Base-by-base conservation (phyloP, 805 yeast species). In the Candida germanica region DNA sequence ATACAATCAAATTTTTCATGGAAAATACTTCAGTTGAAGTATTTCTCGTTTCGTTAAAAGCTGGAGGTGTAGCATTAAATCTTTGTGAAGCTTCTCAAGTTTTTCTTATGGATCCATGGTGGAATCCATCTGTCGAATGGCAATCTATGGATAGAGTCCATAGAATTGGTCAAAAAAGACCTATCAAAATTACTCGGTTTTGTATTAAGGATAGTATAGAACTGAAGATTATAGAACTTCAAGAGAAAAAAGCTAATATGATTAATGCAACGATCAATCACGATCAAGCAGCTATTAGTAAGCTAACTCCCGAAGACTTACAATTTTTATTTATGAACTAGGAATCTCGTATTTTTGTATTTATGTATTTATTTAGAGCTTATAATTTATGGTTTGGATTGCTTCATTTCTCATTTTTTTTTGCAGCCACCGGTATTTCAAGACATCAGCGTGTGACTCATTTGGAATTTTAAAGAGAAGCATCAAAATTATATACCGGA, bases 101-200 rank as follows among this genome's bases (percentile, higher is more conserved):
- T 31, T 93, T 93, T 49, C 72, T 93, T 29, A 70, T 93, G 69
- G 99, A 93, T 52, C 98, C 98, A 23, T 93, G 98, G 98, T 93
- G 98, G 98, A 94, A 93, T 56, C 98, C 98, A 1, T 84, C 95
- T 48, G 93, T 91, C 6, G 98, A 93, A 58, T 93, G 97, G 88
- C 99, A 93, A 59, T 83, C 94, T 33, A 96, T 95, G 61, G 99
- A 93, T 60, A 79, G 99, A 64, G 97, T 93, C 15, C 98, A 93
- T 61, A 79, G 99, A 63, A 93, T 93, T 44, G 97, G 98, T 5
- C 99, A 93, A 58, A 85, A 76, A 50, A 66, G 99, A 47, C 98
- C 99, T 0, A 96, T 93, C 7, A 76, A 87, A 44, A 87, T 93
- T 47, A 88, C 96, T 6, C 74, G 97, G 31, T 79, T 93, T 53